Evolutionary conservation across 1,284 basidiomycete species (phyloP), one percentile per base, ranked within the genome.

Genomic region (Melampsora americana): DNA sequence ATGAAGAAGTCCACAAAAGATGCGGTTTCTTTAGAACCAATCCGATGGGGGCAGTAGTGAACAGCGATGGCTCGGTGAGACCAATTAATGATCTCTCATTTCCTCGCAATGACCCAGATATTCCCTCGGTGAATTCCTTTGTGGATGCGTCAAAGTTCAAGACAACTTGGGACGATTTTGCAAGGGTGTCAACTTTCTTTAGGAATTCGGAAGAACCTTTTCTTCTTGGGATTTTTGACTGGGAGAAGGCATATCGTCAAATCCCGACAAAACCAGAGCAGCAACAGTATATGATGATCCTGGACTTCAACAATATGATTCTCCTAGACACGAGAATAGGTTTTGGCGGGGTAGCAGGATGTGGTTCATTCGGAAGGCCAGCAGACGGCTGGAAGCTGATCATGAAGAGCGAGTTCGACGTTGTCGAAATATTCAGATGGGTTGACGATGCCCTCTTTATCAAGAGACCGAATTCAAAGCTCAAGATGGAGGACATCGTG

Each of bases 131-230:
- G 4, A 68, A 68, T 30, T 68, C 23, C 20, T 67, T 67, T 16
- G 66, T 67, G 6, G 14, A 50, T n/a, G 53, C 48, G 28, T 11
- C 3, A 1, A 53, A 68, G 11, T 68, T 68, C 20, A 23, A 68
- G 4, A 68, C 66, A 7, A 68, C 66, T 14, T 68, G 66, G 48
- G 66, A 68, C 23, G 65, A 46, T 14, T 66, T 66, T 14, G 26
- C 16, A 39, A 26, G 42, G 7, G 65, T 66, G 1, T 39, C 65
- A 46, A 39, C 39, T 42, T 66, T 66, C 65, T 66, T 66, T 46
- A 20, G 30, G 9, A 46, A 14, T 9, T 12, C 42, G 2, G n/a
- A 1, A 11, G 1, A 23, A 20, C 11, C 11, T 5, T 2, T 66
- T 14, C n/a, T 11, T n/a, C 30, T 65, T 12, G 23, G 16, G 30